phyloP scores from a whole-genome alignment of 176 grass and related monocot species.

The Avena insularis region DNA sequence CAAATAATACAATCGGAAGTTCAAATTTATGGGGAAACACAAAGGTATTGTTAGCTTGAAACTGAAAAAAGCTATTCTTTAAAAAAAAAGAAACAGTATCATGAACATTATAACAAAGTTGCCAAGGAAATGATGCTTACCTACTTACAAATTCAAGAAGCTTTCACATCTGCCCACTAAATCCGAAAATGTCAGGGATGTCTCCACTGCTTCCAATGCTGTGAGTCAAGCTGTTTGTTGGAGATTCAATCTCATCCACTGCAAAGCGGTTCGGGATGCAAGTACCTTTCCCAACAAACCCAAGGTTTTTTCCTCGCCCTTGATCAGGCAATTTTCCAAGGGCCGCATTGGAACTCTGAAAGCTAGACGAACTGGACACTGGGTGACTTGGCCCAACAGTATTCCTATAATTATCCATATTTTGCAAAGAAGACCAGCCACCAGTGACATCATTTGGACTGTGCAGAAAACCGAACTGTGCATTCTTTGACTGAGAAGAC shows the following conservation, averaged over 20 bases:
- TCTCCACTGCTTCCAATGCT: conserved; percentile 77
- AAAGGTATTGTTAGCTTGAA: conserved; percentile 9
- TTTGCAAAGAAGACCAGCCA: conserved; percentile 51
- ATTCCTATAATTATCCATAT: conserved; percentile 55
- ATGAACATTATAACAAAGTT: conserved; percentile 28
- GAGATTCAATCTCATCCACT: conserved; percentile 87
- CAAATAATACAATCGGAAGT: conserved; percentile 9
- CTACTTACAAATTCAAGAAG: conserved; percentile 69
- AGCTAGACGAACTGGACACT: conserved; percentile 54
- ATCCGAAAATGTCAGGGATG: conserved; percentile 68
- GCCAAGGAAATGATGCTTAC: conserved; percentile 41
- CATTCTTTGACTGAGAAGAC: conserved; percentile 64
- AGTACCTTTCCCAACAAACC: conserved; percentile 97
- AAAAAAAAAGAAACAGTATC: conserved; percentile 14
- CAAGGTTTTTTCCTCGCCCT: conserved; percentile 72
- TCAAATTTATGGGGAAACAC: conserved; percentile 13
- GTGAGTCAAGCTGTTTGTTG: conserved; percentile 76
- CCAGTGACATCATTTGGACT: conserved; percentile 56
- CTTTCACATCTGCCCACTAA: conserved; percentile 76
- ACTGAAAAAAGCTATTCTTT: neutral
- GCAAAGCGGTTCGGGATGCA: conserved; percentile 89
- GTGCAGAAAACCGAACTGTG: conserved; percentile 62
- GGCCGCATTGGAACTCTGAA: conserved; percentile 46
- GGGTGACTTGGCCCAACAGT: conserved; percentile 44
- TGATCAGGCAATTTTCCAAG: conserved; percentile 62